These are phyloP conservation scores for Eucalyptus globulus DNA, from an alignment of 345 rosid species.

Conservation along the genomic window DNA sequence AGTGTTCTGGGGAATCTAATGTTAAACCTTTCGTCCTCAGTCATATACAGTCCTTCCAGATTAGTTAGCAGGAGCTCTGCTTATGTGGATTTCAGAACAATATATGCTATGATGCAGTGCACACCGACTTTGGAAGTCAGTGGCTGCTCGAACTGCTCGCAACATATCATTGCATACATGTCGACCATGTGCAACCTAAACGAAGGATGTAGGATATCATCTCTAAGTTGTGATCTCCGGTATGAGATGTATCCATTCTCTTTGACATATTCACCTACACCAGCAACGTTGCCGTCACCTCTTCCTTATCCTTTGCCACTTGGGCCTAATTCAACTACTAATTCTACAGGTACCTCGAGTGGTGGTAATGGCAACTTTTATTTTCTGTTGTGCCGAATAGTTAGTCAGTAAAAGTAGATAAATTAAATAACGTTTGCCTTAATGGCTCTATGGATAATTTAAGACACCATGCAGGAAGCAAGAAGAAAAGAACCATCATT, in stretches of 20 bases:
- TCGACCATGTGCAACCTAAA: background rate
- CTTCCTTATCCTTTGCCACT: background rate
- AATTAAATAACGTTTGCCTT: background rate
- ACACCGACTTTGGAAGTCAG: slow-evolving; percentile 3
- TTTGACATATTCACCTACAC: background rate
- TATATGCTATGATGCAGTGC: slow-evolving; percentile 27
- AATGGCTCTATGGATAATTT: background rate
- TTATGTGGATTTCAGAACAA: background rate
- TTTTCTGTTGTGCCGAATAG: background rate
- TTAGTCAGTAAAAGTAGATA: background rate
- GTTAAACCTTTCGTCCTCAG: background rate
- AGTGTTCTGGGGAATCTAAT: slow-evolving; percentile 1
- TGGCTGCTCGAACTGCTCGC: slow-evolving; percentile 10
- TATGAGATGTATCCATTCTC: slow-evolving; percentile 15
- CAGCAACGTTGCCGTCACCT: background rate
- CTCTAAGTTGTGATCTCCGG: slow-evolving; percentile 16
- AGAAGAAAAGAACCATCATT: background rate
- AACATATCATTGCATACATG: background rate
- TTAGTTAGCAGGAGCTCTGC: background rate
- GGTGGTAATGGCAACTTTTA: background rate
- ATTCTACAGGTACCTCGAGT: background rate
- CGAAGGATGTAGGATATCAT: background rate
- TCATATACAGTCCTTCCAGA: slow-evolving; percentile 7
- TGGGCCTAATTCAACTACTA: background rate
- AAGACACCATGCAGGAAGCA: background rate